Conservation (phyloP, 106 monocot species). For the Allium fistulosum region DNA sequence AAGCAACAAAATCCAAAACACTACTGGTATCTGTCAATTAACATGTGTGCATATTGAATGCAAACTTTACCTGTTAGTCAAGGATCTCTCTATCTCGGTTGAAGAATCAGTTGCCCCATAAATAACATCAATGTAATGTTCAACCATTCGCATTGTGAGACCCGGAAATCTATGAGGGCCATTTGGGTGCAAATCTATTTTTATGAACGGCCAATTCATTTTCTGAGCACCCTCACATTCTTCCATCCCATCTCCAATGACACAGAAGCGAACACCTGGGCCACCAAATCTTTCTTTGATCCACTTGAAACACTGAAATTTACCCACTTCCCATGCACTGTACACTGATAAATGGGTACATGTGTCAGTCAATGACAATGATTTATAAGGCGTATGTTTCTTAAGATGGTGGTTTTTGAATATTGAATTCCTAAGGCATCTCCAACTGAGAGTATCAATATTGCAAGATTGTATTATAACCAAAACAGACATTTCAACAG, state of each 20-base stretch:
- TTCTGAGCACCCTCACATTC: slow-evolving; percentile 73
- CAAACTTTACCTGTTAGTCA: too few relatives aligned
- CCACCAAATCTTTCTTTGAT: slow-evolving; percentile 60
- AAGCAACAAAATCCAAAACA: too few relatives aligned
- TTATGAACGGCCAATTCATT: slow-evolving; percentile 81
- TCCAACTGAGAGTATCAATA: too few relatives aligned
- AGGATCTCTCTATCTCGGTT: not conserved
- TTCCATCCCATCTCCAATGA: slow-evolving; percentile 83
- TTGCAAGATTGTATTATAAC: too few relatives aligned
- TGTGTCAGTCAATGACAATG: too few relatives aligned
- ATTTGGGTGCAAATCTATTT: slow-evolving; percentile 52
- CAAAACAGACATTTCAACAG: too few relatives aligned
- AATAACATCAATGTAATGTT: slow-evolving; percentile 56
- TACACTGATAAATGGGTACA: slow-evolving; percentile 40
- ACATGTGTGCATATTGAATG: too few relatives aligned
- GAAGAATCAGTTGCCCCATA: slow-evolving; percentile 27
- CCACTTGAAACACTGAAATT: slow-evolving; percentile 75
- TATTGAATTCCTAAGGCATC: too few relatives aligned
- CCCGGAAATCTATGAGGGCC: slow-evolving; percentile 68
- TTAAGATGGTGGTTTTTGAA: too few relatives aligned
- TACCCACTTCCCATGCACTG: slow-evolving; percentile 94
- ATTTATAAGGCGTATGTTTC: too few relatives aligned
- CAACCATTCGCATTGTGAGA: slow-evolving; percentile 36
- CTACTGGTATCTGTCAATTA: too few relatives aligned
- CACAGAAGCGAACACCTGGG: slow-evolving; percentile 64